These are phyloP conservation scores for Rutidosis leptorrhynchoides DNA, from an alignment of 129 eudicot genomes.

Conservation along the genomic window DNA sequence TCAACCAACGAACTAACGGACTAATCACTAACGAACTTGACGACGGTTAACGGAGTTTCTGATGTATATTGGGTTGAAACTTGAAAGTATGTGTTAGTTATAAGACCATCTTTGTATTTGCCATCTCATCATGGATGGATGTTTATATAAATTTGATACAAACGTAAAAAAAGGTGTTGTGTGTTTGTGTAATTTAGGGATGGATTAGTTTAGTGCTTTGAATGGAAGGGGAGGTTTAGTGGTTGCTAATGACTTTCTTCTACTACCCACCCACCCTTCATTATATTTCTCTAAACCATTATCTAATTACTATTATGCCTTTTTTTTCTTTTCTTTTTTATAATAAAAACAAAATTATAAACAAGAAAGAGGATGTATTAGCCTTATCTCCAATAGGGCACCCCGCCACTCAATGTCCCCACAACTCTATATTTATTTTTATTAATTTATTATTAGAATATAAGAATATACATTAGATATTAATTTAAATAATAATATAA, in stretches of 20 bases:
- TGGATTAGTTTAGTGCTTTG: background rate
- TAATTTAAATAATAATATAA: no score
- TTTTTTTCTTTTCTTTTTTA: background rate
- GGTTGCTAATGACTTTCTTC: slow-evolving; percentile 29
- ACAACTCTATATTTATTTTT: slow-evolving; percentile 3
- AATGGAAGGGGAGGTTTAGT: slow-evolving; percentile 13
- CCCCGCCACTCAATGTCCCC: slow-evolving; percentile 31
- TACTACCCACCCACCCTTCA: slow-evolving; percentile 13
- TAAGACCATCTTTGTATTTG: background rate
- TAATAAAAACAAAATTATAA: background rate
- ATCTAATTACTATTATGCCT: background rate
- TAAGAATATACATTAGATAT: no score
- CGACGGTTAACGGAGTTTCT: slow-evolving; percentile 43
- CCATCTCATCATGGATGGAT: background rate
- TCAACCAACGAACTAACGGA: background rate
- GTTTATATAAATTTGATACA: background rate
- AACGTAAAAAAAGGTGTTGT: no score
- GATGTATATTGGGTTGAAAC: background rate
- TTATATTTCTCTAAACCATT: background rate
- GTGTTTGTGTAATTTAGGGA: slow-evolving; percentile 27
- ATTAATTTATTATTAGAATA: background rate
- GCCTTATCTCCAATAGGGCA: slow-evolving; percentile 34
- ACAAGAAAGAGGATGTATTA: background rate
- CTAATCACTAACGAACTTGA: slow-evolving; percentile 13
- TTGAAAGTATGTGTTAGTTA: background rate